A percentile compares a stretch with the other conserved stretches of the same genome.
Evolutionary conservation across 2,329 filamentous ascomycete genomes (phyloP).

Genomic region (Tolypocladium endophyticum): DNA sequence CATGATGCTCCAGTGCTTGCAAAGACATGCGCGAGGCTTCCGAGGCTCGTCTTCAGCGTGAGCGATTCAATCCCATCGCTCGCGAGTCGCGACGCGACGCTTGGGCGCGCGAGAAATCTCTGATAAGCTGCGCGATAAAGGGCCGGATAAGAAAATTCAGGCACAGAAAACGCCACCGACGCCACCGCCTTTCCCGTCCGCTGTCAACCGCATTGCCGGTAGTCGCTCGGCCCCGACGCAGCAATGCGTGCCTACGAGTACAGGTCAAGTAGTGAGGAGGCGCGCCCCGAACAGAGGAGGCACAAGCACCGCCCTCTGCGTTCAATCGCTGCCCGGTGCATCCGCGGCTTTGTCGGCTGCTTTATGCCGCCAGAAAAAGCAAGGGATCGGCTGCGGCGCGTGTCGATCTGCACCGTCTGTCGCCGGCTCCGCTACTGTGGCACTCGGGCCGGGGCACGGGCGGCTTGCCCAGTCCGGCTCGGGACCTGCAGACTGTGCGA

Average conservation of each 20-base stretch:
- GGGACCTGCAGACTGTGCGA: neutral
- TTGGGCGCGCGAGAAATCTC: neutral
- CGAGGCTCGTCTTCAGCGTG: neutral
- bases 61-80: neutral
- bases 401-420: neutral
- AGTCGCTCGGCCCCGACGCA: neutral
- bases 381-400: neutral
- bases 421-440: neutral
- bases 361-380: neutral
- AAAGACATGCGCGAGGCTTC: neutral
- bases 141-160: neutral
- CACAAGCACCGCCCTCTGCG: neutral
- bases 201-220: neutral
- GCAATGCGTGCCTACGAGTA: neutral
- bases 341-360: neutral
- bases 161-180: neutral
- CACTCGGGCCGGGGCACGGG: neutral
- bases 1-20: neutral
- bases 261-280: neutral
- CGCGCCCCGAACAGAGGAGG: neutral
- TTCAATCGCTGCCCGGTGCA: neutral
- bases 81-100: neutral
- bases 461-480: neutral
- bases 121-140: neutral
- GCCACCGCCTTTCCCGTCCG: neutral